These are phyloP conservation scores for Penicillium sp. DNA, from an alignment of 2,329 filamentous ascomycete genomes.

Conservation along the genomic window DNA sequence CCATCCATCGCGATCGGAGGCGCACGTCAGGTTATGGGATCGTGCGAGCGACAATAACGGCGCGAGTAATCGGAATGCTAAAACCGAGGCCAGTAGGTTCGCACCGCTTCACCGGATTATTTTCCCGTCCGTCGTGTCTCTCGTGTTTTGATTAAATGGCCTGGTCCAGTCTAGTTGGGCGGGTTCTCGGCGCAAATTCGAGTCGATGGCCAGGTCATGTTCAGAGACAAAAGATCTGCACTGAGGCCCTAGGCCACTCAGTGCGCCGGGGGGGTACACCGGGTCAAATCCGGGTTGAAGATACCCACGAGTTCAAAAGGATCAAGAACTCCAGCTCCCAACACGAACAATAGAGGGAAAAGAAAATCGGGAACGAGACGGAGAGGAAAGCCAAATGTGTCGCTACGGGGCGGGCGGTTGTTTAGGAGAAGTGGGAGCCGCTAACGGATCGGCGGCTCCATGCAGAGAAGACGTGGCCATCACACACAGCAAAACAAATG, in stretches of 20 bases:
- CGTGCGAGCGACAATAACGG: not conserved
- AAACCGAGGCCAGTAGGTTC: too few relatives aligned
- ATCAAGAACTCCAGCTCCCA: too few relatives aligned
- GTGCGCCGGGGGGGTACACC: conserved; percentile 22
- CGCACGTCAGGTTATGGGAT: conserved; percentile 8
- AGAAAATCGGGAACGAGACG: conserved; percentile 8
- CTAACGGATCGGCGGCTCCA: conserved; percentile 26
- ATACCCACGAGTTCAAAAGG: too few relatives aligned
- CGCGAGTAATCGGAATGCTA: not conserved
- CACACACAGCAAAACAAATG: conserved; percentile 18
- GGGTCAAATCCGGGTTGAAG: too few relatives aligned
- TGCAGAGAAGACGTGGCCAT: conserved; percentile 27
- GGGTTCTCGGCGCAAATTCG: conserved; percentile 13
- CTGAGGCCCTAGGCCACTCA: conserved; percentile 33
- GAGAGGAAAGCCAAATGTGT: conserved; percentile 7
- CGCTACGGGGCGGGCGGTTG: conserved; percentile 16
- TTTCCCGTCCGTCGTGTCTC: too few relatives aligned
- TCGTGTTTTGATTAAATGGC: conserved; percentile 10
- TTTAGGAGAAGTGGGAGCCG: conserved; percentile 26
- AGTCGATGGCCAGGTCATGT: conserved; percentile 30
- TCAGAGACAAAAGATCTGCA: conserved; percentile 29
- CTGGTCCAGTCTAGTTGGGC: conserved; percentile 16
- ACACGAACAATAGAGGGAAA: conserved; percentile 8
- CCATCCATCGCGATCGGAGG: conserved; percentile 32
- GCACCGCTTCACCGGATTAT: too few relatives aligned